Evolutionary conservation across 1,284 basidiomycete species (phyloP).

Genomic region (Ustilago trichophora): DNA sequence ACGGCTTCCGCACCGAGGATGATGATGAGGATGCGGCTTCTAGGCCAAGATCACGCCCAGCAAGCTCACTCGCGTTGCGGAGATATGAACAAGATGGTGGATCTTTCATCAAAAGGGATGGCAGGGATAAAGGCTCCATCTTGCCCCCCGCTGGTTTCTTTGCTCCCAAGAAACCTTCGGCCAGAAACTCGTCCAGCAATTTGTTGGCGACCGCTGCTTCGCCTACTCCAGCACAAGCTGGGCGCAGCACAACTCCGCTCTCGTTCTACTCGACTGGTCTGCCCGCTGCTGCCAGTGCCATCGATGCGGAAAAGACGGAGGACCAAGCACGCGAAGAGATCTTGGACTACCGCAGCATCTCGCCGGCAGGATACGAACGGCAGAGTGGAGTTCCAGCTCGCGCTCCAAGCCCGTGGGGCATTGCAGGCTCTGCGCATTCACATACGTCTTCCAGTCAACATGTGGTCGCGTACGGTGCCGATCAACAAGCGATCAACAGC

Average conservation of each 20-base stretch:
- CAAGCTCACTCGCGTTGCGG: constrained; percentile 17
- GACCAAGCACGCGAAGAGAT: constrained; percentile 10
- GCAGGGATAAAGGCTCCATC: constrained; percentile 35
- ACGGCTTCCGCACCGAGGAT: constrained; percentile 13
- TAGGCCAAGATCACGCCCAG: background rate
- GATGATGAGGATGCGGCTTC: constrained; percentile 19
- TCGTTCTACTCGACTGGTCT: constrained; percentile 16
- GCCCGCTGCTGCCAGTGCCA: background rate
- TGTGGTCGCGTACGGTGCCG: background rate
- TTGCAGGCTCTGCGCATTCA: constrained; percentile 4
- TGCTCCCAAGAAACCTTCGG: constrained; percentile 44
- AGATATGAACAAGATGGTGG: constrained; percentile 17
- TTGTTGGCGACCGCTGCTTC: constrained; percentile 8
- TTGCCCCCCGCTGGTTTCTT: constrained; percentile 55
- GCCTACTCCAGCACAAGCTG: background rate
- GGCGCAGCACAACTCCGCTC: constrained; percentile 22
- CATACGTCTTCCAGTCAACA: constrained; percentile 2
- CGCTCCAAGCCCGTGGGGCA: constrained; percentile 27
- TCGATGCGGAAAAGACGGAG: background rate
- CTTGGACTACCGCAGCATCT: constrained; percentile 1
- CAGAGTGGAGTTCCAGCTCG: no score
- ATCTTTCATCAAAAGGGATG: constrained; percentile 34
- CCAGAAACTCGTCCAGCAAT: constrained; percentile 22
- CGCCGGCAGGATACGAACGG: constrained; percentile 3
- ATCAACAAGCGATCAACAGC: background rate